These are phyloP conservation scores for Coccomyxa subellipsoidea DNA, from an alignment of 163 green algal species.

Conservation along the genomic window DNA sequence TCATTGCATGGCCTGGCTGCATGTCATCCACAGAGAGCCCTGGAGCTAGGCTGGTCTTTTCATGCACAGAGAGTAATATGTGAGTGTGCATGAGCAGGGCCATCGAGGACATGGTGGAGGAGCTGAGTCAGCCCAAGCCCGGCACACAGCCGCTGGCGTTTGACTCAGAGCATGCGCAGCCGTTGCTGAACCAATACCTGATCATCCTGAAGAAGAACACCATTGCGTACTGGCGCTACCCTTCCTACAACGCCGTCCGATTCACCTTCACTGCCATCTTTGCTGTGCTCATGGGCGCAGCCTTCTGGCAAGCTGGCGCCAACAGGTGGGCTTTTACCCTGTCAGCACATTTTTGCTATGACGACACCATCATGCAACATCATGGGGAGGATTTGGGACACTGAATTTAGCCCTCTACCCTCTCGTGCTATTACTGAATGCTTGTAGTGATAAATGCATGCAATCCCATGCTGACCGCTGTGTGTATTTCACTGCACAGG, in stretches of 20 bases:
- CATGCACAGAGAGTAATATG: neutral
- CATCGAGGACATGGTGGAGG: constrained; percentile 9
- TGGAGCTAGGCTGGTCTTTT: neutral
- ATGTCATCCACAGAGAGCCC: too few relatives aligned
- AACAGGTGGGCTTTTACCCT: neutral
- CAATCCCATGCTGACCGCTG: too few relatives aligned
- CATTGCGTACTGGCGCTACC: constrained; percentile 24
- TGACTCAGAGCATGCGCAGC: constrained; percentile 9
- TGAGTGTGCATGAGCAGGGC: neutral
- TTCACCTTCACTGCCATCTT: constrained; percentile 10
- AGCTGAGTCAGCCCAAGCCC: constrained; percentile 26
- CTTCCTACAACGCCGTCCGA: constrained; percentile 2
- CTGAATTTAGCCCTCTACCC: too few relatives aligned
- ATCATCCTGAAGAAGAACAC: constrained; percentile 28
- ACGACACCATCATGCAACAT: too few relatives aligned
- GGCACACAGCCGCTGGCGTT: constrained; percentile 35
- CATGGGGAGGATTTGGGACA: too few relatives aligned
- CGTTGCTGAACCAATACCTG: constrained; percentile 5
- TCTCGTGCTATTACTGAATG: too few relatives aligned
- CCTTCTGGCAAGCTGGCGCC: neutral
- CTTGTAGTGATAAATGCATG: too few relatives aligned
- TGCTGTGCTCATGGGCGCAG: constrained; percentile 6
- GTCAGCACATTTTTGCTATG: too few relatives aligned
- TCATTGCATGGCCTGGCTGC: too few relatives aligned
- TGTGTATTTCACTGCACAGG: neutral